Conservation (phyloP, 805 yeast species). For the Zygotorulaspora florentina region DNA sequence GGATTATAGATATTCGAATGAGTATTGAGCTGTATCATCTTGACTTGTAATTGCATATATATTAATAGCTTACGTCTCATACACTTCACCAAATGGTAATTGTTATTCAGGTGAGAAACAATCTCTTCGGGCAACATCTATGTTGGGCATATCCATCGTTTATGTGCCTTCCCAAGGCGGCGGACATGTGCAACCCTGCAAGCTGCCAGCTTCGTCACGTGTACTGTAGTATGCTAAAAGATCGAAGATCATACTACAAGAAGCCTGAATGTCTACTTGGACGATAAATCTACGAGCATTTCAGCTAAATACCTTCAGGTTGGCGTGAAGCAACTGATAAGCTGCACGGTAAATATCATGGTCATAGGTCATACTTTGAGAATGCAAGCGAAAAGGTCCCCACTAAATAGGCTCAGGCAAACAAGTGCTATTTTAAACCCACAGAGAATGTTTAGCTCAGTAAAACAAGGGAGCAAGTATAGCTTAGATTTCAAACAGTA, state of each 20-base stretch:
- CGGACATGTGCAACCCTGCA: no score
- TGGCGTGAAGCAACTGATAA: not conserved
- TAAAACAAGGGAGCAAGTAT: conserved; percentile 38
- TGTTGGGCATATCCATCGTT: no score
- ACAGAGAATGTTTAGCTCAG: conserved; percentile 13
- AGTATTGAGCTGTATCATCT: not conserved
- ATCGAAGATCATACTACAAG: no score
- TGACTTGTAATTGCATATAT: not conserved
- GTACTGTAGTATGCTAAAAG: no score
- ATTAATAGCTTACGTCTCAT: not conserved
- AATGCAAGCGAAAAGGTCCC: not conserved
- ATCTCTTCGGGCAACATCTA: no score
- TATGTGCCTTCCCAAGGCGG: no score
- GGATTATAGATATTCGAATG: not conserved
- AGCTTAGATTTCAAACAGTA: conserved; percentile 43
- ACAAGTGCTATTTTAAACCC: conserved; percentile 10
- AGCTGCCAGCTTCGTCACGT: no score
- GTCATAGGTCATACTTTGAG: not conserved
- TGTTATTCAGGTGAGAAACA: no score
- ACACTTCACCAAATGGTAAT: no score
- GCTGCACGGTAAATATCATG: not conserved
- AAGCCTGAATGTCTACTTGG: no score
- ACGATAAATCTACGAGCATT: not conserved
- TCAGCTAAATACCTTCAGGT: not conserved
- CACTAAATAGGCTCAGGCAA: conserved; percentile 15